Conservation (phyloP, 768 basidiomycete species). For the Saitozyma sp. region DNA sequence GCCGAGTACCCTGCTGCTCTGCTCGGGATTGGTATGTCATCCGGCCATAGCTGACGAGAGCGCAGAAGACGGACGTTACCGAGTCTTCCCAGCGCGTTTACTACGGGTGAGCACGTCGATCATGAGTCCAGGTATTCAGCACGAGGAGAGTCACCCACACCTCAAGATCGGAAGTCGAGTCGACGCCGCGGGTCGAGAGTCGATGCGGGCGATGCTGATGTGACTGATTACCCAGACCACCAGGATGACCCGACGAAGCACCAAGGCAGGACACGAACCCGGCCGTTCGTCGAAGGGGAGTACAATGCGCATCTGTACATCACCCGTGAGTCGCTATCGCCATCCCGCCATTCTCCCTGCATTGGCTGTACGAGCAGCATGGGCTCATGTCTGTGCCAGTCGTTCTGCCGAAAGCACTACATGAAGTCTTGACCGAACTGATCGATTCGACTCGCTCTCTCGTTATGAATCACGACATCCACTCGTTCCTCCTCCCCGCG, state of each 20-base stretch:
- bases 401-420: slow-evolving; percentile 54
- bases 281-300: slow-evolving; percentile 83
- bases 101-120: too few species aligned
- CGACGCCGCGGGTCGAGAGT: too few species aligned
- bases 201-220: too few species aligned
- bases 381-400: slow-evolving; percentile 47
- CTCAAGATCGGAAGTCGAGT: too few species aligned
- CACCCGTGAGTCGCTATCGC: slow-evolving; percentile 55
- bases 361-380: not conserved
- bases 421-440: slow-evolving; percentile 57
- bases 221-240: too few species aligned
- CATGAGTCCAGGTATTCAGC: too few species aligned
- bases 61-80: too few species aligned
- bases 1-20: too few species aligned
- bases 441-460: slow-evolving; percentile 56
- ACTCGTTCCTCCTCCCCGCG: slow-evolving; percentile 13
- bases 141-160: too few species aligned
- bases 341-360: not conserved
- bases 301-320: slow-evolving; percentile 78
- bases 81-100: too few species aligned
- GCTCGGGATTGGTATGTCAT: too few species aligned
- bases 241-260: slow-evolving; percentile 73
- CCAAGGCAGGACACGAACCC: slow-evolving; percentile 75
- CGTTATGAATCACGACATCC: slow-evolving; percentile 36
- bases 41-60: too few species aligned